These are phyloP conservation scores for Skeletonema costatum DNA, from an alignment of 108 stramenopile species.

Conservation along the genomic window DNA sequence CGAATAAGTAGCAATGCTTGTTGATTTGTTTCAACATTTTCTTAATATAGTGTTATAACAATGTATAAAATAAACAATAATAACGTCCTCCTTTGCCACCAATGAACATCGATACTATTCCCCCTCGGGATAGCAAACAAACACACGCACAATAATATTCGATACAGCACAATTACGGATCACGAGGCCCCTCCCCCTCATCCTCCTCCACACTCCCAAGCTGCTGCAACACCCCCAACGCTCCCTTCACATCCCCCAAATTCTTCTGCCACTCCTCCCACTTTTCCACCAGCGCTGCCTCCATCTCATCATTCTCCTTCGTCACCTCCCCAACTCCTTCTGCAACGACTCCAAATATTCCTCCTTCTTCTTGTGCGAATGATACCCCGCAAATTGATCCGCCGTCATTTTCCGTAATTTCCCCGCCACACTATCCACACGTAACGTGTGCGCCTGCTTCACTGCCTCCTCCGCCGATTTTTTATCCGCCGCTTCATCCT, in stretches of 20 bases:
- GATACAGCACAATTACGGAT: background rate
- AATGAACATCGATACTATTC: too few species aligned
- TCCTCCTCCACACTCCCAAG: background rate
- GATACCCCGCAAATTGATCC: conserved; percentile 25
- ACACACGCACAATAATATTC: background rate
- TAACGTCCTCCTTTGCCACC: background rate
- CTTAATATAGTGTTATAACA: background rate
- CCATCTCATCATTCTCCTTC: conserved; percentile 21
- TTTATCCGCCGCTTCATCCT: conserved; percentile 24
- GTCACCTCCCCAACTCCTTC: conserved; percentile 19
- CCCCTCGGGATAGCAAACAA: background rate
- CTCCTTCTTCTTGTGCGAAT: conserved; percentile 29
- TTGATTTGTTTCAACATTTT: too few species aligned
- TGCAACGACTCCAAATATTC: conserved; percentile 20
- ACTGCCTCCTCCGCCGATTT: conserved; percentile 32
- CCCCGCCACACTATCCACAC: conserved; percentile 8
- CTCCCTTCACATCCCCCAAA: conserved; percentile 26
- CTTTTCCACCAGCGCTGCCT: conserved; percentile 29
- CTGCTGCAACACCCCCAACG: conserved; percentile 7
- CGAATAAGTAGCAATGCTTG: too few species aligned
- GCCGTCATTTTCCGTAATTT: conserved; percentile 16
- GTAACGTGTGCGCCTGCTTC: conserved; percentile 2
- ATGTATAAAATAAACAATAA: background rate
- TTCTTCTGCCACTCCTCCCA: conserved; percentile 32
- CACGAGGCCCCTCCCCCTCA: background rate